Percentiles rank a stretch among this genome's conserved stretches.
These are phyloP conservation scores for Phoenix roebelenii DNA, from an alignment of 176 grass and related monocot species.

Conservation along the genomic window DNA sequence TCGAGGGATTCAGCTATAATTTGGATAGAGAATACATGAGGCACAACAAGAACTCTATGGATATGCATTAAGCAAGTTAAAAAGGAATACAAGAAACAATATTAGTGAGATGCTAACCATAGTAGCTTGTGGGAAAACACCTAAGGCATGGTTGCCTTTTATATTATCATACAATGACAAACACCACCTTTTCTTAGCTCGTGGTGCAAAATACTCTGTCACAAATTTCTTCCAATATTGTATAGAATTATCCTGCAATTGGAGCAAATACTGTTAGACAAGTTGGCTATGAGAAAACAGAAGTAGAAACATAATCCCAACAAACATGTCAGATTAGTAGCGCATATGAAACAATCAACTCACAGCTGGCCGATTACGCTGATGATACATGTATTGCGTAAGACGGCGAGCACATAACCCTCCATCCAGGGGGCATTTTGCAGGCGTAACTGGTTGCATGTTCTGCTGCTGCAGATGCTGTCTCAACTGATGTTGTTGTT, in stretches of 20 bases:
- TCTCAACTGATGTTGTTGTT: constrained; percentile 57
- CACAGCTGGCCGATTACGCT: constrained; percentile 68
- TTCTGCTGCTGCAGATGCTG: constrained; percentile 42
- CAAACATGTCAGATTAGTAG: neutral
- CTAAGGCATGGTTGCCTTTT: constrained; percentile 42
- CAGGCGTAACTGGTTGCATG: constrained; percentile 37
- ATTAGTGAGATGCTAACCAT: constrained; percentile 29
- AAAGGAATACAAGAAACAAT: constrained; percentile 3
- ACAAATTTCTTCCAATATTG: constrained; percentile 93
- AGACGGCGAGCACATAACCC: constrained; percentile 79
- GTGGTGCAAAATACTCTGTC: constrained; percentile 84
- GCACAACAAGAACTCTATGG: too few species aligned
- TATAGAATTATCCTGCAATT: constrained; percentile 71
- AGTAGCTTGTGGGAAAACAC: constrained; percentile 52
- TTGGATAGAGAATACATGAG: too few species aligned
- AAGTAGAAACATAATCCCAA: neutral
- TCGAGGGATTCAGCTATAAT: too few species aligned
- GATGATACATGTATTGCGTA: constrained; percentile 92
- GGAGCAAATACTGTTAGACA: neutral
- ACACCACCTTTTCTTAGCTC: constrained; percentile 88
- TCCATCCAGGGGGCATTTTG: constrained; percentile 49
- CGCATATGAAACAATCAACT: constrained; percentile 14
- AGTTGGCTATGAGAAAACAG: neutral
- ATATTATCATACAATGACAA: constrained; percentile 84
- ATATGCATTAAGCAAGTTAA: too few species aligned